Evolutionary conservation across 2,329 filamentous ascomycete species (phyloP), one percentile per base, ranked within the genome.

Genomic region (Fusarium robinianum): DNA sequence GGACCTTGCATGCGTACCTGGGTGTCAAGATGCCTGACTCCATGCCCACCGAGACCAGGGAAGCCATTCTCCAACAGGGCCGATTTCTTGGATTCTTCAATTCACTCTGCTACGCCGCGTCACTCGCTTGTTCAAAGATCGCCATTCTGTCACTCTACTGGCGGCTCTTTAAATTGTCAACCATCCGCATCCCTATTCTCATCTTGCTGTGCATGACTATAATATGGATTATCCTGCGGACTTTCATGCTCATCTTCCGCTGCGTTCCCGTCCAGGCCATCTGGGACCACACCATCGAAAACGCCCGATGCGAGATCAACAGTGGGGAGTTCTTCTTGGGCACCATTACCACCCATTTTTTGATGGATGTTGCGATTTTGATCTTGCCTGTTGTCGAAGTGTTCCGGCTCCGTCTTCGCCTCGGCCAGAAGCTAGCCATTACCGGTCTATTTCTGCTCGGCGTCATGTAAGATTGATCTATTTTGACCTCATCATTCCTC

Each of bases 241-340:
- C 61, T 0, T 65, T 69, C 22, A 55, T 69, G 34, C 57, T 60
- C 1, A 62, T 63, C 4, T 69, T 70, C 15, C 63, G 63, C 15
- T 70, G 67, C 30, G 24, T 65, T 8, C 68, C 68, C 0, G 53
- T 69, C 2, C 61, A 64, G 4, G 59, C 57, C 2, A 68, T 65
- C 24, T 70, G 67, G 68, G 59, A 65, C 9, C 53, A 60, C 10
- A 42, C 48, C 0, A 61, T 69, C 4, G 24, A 46, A 7, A 51
- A 58, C n/a, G 58, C 55, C 0, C 41, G 43, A 1, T 71, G 68
- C 46, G 55, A 41, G 9, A 67, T 69, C 38, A 59, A 67, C 15
- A 63, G 62, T 22, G 44, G 51, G 0, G 57, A 61, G 2, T 67
- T 65, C 40, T 67, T 67, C 37, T 63, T 67, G 16, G 63, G 63